phyloP scores from a whole-genome alignment of 306 rosid species.

The Trifolium dubium region DNA sequence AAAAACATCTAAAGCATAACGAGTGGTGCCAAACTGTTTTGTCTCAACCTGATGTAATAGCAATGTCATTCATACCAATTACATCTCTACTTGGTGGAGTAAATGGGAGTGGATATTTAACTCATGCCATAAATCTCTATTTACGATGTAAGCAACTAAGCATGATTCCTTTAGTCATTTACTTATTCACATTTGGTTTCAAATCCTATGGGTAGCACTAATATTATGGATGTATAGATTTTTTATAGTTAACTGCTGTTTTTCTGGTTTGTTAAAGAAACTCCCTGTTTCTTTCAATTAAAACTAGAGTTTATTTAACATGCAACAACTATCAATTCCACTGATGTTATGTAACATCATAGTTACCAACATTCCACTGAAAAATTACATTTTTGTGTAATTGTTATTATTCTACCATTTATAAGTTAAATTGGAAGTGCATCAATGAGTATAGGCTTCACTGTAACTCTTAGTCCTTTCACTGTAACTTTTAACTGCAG shows the following conservation, averaged over 20 bases:
- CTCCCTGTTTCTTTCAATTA: slow-evolving; percentile 8
- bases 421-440: background rate
- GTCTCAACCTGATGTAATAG: slow-evolving; percentile 72
- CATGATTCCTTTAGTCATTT: slow-evolving; percentile 29
- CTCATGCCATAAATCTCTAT: slow-evolving; percentile 88
- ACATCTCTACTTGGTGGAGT: slow-evolving; percentile 82
- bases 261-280: slow-evolving; percentile 31
- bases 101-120: slow-evolving; percentile 87
- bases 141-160: slow-evolving; percentile 74
- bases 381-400: slow-evolving; percentile 20
- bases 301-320: background rate
- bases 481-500: slow-evolving; percentile 50
- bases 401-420: background rate
- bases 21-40: slow-evolving; percentile 86
- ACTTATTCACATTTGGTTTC: slow-evolving; percentile 16
- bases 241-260: slow-evolving; percentile 17
- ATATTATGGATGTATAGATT: background rate
- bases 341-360: slow-evolving; percentile 12
- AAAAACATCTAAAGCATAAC: slow-evolving; percentile 52
- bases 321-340: background rate
- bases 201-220: slow-evolving; percentile 37
- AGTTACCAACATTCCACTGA: background rate
- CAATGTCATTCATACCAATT: slow-evolving; percentile 86
- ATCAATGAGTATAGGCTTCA: background rate
- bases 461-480: slow-evolving; percentile 5